These are phyloP conservation scores for Ogataea kodamae DNA, from an alignment of 805 yeast species.

Conservation along the genomic window DNA sequence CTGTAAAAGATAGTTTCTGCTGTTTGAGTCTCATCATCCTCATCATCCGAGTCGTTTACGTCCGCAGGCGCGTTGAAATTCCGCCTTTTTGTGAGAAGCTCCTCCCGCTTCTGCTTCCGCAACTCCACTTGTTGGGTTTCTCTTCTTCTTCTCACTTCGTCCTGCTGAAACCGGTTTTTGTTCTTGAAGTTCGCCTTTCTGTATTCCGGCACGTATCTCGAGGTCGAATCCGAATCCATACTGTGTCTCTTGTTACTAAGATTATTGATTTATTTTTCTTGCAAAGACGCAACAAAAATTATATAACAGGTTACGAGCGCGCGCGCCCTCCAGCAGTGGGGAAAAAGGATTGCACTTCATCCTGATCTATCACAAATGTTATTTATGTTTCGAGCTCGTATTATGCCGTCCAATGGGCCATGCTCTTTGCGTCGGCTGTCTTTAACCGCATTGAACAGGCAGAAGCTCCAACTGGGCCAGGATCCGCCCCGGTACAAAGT, in stretches of 20 bases:
- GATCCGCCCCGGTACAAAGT: conserved; percentile 29
- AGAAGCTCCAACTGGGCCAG: conserved; percentile 28
- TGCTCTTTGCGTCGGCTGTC: background rate
- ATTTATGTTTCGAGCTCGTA: background rate
- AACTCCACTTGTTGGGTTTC: conserved; percentile 96
- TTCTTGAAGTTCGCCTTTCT: conserved; percentile 96
- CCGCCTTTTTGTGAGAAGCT: conserved; percentile 89
- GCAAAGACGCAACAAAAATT: conserved; percentile 7
- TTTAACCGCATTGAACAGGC: background rate
- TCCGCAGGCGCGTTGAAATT: conserved; percentile 50
- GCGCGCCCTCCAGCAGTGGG: conserved; percentile 2
- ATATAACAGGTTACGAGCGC: conserved; percentile 11
- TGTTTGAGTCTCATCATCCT: conserved; percentile 37
- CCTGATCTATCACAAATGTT: conserved; percentile 8
- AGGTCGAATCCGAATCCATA: conserved; percentile 72
- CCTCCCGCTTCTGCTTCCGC: conserved; percentile 95
- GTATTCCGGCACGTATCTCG: conserved; percentile 92
- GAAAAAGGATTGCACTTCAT: conserved; percentile 2
- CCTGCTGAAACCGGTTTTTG: conserved; percentile 89
- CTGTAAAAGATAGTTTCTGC: conserved; percentile 38
- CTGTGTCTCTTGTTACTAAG: conserved; percentile 5
- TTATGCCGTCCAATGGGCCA: background rate
- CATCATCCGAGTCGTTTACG: conserved; percentile 53
- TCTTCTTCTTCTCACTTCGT: conserved; percentile 95
- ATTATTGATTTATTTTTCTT: conserved; percentile 6